Evolutionary conservation across 352 stramenopile species (phyloP), one percentile per base, ranked within the genome.

Genomic region (Pythium coloratum): DNA sequence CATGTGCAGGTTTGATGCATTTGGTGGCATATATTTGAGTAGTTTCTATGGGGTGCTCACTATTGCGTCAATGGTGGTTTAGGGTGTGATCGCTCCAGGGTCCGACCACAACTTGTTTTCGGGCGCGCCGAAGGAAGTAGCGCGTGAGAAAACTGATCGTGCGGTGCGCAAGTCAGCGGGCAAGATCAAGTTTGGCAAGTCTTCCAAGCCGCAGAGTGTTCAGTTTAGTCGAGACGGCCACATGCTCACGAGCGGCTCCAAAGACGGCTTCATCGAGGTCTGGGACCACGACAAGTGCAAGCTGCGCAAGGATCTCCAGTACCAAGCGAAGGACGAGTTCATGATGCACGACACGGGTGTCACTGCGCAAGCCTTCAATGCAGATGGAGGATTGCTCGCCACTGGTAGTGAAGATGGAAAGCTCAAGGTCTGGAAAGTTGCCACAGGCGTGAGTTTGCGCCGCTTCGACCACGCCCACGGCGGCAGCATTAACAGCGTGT

Each of bases 261-360:
- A 96, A 50, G 96, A 99, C 72, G 95, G 94, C 6, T 96, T 99
- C 65, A 86, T 99, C 36, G 96, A 99, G 72, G 84, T 97, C 44
- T 99, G 93, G 93, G 90, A 98, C 75, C 77, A 84, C 64, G 89
- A 97, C 49, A 96, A 95, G 54, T 96, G 89, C 66, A 88, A 86
- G 40, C 65, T 97, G 55, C 79, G 90, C 20, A 97, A 94, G 67
- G 94, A 98, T 72, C 75, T 98, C 18, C 77, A 88, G n/a, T 99
- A 98, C 69, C 96, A 99, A 80, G 80, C 86, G 0, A 91, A 90
- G 69, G 85, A 98, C 20, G 91, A 98, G 63, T 95, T 98, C 55
- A 92, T 98, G 75, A 96, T 97, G 82, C 92, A 98, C 71, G 89
- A 96, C 18, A 65, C 72, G 16, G 82, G 89, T 34, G 86, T 98